Evolutionary conservation across 305 asterid species (phyloP).

Genomic region (Fraxinus baroniana): DNA sequence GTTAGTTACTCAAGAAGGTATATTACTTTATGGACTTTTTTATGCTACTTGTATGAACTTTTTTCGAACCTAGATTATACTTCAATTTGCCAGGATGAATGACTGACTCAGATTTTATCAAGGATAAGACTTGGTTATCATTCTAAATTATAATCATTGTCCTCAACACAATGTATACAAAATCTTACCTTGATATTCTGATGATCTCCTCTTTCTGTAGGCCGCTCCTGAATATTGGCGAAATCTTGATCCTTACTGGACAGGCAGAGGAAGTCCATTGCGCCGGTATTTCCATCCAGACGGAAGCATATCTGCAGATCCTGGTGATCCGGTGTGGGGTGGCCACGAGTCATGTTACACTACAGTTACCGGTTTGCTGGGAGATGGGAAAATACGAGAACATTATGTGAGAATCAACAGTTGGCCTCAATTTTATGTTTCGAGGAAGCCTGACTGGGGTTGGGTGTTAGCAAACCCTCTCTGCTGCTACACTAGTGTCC

Average conservation of each 20-base stretch:
- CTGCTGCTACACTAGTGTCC: constrained; percentile 55
- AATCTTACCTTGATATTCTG: neutral
- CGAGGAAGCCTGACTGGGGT: constrained; percentile 71
- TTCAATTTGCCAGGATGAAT: neutral
- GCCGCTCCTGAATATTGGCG: constrained; percentile 76
- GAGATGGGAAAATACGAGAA: constrained; percentile 56
- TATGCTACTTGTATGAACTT: neutral
- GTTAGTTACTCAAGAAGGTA: neutral
- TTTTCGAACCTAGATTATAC: neutral
- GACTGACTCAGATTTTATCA: neutral
- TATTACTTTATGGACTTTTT: neutral
- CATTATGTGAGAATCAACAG: constrained; percentile 85
- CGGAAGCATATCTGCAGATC: constrained; percentile 73
- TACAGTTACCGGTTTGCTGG: constrained; percentile 57
- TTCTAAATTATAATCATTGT: neutral
- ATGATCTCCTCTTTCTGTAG: constrained; percentile 30
- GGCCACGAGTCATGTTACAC: constrained; percentile 81
- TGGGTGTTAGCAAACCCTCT: constrained; percentile 67
- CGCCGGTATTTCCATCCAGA: constrained; percentile 75
- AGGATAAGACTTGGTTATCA: neutral
- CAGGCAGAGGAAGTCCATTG: constrained; percentile 45
- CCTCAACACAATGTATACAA: neutral
- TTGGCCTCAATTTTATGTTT: constrained; percentile 56
- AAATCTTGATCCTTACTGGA: constrained; percentile 74
- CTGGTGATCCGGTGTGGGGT: constrained; percentile 73